Conservation (phyloP, 352 stramenopile genomes). For the Phytopythium vexans region DNA sequence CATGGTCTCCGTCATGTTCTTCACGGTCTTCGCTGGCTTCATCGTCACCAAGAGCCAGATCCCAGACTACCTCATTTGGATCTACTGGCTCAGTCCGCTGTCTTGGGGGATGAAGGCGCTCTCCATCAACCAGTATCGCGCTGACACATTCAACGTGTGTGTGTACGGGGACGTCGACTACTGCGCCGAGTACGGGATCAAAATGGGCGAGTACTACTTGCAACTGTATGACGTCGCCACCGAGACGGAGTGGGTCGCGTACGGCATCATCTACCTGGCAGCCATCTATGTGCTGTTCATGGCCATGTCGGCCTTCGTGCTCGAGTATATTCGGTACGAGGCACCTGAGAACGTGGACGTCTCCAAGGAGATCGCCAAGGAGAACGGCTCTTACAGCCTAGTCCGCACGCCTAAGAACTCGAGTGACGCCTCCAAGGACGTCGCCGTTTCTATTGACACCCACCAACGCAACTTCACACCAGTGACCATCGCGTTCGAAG, state of each 20-base stretch:
- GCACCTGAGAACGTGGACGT: constrained; percentile 11
- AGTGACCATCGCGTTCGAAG: constrained; percentile 29
- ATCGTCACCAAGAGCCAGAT: constrained; percentile 43
- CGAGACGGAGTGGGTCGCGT: constrained; percentile 30
- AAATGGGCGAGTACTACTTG: constrained; percentile 31
- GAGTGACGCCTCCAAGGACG: background rate
- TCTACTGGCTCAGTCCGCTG: constrained; percentile 60
- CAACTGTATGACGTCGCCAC: constrained; percentile 29
- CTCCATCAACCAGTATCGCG: constrained; percentile 37
- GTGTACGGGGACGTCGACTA: constrained; percentile 29
- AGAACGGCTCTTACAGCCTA: no score
- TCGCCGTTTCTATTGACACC: no score
- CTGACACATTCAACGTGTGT: constrained; percentile 19
- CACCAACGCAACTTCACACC: constrained; percentile 20
- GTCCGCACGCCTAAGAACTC: constrained; percentile 11
- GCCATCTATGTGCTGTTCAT: constrained; percentile 30
- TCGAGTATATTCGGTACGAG: constrained; percentile 20
- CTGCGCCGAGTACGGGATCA: constrained; percentile 17
- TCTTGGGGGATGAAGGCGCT: constrained; percentile 35
- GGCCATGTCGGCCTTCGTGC: constrained; percentile 12
- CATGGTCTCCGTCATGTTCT: constrained; percentile 34
- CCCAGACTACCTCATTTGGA: constrained; percentile 40
- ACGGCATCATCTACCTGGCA: constrained; percentile 25
- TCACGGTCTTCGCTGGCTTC: constrained; percentile 51
- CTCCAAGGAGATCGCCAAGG: constrained; percentile 5